Conservation (phyloP, 192 early-diverging fungal species). For the Backusella australiensis region DNA sequence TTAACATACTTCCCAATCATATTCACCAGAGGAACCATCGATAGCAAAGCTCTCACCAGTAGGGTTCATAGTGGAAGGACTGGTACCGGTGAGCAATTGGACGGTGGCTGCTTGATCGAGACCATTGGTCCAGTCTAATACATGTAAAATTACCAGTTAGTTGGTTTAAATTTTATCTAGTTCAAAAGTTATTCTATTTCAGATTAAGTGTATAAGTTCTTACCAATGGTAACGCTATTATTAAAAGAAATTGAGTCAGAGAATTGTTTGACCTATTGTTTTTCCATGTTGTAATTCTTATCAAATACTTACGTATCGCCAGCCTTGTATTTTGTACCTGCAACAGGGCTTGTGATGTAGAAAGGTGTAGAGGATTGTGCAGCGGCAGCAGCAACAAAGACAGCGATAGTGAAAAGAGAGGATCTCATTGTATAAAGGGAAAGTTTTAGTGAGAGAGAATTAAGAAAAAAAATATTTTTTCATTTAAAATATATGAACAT, state of each 20-base stretch:
- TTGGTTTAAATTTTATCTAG: background rate
- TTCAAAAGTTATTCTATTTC: background rate
- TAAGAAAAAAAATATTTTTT: background rate
- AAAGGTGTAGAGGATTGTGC: constrained; percentile 21
- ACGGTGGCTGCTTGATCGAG: constrained; percentile 5
- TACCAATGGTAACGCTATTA: constrained; percentile 9
- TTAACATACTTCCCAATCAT: background rate
- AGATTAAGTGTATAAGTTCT: background rate
- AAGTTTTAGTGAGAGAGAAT: background rate
- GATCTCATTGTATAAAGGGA: background rate
- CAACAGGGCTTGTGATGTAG: constrained; percentile 30
- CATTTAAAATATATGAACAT: background rate
- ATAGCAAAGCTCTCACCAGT: constrained; percentile 1
- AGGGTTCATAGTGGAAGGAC: constrained; percentile 1
- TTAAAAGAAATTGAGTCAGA: background rate
- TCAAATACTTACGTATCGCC: constrained; percentile 17
- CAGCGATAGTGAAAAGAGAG: constrained; percentile 7
- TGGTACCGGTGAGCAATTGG: constrained; percentile 1
- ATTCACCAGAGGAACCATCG: background rate
- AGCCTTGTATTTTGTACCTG: constrained; percentile 18
- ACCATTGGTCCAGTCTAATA: constrained; percentile 16
- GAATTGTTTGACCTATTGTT: background rate
- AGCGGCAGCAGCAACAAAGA: constrained; percentile 11
- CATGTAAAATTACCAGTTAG: background rate
- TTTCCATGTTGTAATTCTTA: background rate